Base-by-base conservation (phyloP, 768 basidiomycete species). In the Panus rudis region DNA sequence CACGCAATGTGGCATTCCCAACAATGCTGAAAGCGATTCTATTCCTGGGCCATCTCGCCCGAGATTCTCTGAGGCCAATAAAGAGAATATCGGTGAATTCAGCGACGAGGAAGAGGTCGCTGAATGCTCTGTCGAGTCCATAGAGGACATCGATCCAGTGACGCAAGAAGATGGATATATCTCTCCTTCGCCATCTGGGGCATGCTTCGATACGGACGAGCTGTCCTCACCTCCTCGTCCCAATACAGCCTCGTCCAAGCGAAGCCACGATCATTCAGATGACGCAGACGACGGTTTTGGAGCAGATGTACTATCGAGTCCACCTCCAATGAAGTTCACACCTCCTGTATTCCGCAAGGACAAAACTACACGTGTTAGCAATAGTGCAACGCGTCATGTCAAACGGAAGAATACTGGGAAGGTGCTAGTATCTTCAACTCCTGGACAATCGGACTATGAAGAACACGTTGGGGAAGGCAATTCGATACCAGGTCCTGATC, bases 151-250 rank as follows among this genome's bases (percentile, higher is more conserved):
- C 25, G 69, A 76, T 40, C 55, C 52, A 8, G 76, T 86, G 13
- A 68, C 70, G 54, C 87, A 87, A 62, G 88, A 90, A 56, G 85
- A 85, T 47, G 87, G 88, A 13, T 91, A 90, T 61, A 69, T 84
- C 41, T 87, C 87, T n/a, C 86, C 85, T 13, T 64, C 75, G 7
- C 64, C 73, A 37, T 77, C 77, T 19, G 66, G 70, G 50, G 54
- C 58, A 48, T 71, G 70, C 39, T 63, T 62, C 46, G 67, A 67
- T 48, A 80, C 79, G 27, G 71, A 71, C 20, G 76, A 84, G 7
- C 53, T 88, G 22, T 85, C 83, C 37, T 87, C 85, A 10, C 84
- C 85, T 19, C 47, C 67, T 30, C 66, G 65, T 24, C 47, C 62
- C 46, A 50, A 52, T 34, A 47, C 28, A 19, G 22, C 24, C 37